Percentiles rank a stretch among this genome's conserved stretches.
phyloP scores from a whole-genome alignment of 306 rosid genomes.

The Trichosanthes cucumerina region DNA sequence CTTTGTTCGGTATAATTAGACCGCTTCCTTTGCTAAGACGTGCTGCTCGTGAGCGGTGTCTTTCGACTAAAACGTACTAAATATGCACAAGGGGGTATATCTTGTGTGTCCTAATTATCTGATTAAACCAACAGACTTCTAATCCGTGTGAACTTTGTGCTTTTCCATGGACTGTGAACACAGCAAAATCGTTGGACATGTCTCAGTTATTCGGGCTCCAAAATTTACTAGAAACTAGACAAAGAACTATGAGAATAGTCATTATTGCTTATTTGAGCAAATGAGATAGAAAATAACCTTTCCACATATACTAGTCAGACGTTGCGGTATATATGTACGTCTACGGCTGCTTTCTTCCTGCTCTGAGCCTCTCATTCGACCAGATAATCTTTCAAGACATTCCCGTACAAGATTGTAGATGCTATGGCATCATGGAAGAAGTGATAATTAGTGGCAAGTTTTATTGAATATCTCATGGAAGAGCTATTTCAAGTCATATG shows the following conservation, averaged over 20 bases:
- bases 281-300: not conserved
- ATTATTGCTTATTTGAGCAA: not conserved
- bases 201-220: not conserved
- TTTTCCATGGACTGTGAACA: not conserved
- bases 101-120: not conserved
- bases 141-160: slow-evolving; percentile 5
- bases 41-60: not conserved
- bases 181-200: not conserved
- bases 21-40: not conserved
- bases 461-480: not conserved
- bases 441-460: not conserved
- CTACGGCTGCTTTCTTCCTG: slow-evolving; percentile 22
- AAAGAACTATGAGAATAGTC: not conserved
- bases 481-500: not conserved
- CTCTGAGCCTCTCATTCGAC: slow-evolving; percentile 30
- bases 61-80: not conserved
- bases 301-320: slow-evolving; percentile 25
- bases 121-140: slow-evolving; percentile 1
- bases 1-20: not conserved
- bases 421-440: slow-evolving; percentile 33
- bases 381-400: slow-evolving; percentile 35
- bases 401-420: slow-evolving; percentile 72
- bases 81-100: not conserved
- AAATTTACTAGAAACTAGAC: no score
- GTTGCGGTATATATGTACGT: slow-evolving; percentile 7